Evolutionary conservation across 352 stramenopile species (phyloP), one percentile per base, ranked within the genome.

Genomic region (Aphanomyces stellatus): DNA sequence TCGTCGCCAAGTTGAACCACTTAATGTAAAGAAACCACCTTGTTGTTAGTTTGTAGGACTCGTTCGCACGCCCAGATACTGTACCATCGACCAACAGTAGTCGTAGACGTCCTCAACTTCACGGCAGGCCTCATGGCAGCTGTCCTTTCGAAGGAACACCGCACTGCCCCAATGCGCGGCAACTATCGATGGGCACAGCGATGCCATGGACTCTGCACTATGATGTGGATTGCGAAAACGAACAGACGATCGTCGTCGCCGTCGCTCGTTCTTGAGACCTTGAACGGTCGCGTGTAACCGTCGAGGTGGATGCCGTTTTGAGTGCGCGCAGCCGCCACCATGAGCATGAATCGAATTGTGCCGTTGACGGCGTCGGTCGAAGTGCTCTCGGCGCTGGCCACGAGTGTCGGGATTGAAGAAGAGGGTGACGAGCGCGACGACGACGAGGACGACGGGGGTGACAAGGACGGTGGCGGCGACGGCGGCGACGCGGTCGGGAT

Each of bases 1-100:
- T 94, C 30, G 72, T 53, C 4, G 51, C 31, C 22, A 57, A 60
- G 13, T 25, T 67, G 46, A 17, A 46, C n/a, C 24, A 11, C 28
- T 25, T 27, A 11, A 56, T 33, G 28, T 56, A 33, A 33, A 27
- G 24, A 56, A 56, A 25, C n/a, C n/a, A 5, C 7, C 24, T 8
- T 64, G 13, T 59, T 59, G 34, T 43, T 60, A 60, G 31, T 22
- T 41, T 60, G 8, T 56, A 56, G 8, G 19, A 56, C 15, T 56
- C 24, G 19, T 34, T n/a, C n/a, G n/a, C n/a, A n/a, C n/a, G n/a
- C n/a, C n/a, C n/a, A n/a, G n/a, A n/a, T n/a, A n/a, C n/a, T n/a
- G n/a, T n/a, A n/a, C n/a, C n/a, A n/a, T n/a, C n/a, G n/a, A n/a
- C n/a, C n/a, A n/a, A n/a, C n/a, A n/a, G n/a, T n/a, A n/a, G n/a